Evolutionary conservation across 2,329 filamentous ascomycete genomes (phyloP), one percentile per base, ranked within the genome.

Genomic region (Fusarium miscanthi): DNA sequence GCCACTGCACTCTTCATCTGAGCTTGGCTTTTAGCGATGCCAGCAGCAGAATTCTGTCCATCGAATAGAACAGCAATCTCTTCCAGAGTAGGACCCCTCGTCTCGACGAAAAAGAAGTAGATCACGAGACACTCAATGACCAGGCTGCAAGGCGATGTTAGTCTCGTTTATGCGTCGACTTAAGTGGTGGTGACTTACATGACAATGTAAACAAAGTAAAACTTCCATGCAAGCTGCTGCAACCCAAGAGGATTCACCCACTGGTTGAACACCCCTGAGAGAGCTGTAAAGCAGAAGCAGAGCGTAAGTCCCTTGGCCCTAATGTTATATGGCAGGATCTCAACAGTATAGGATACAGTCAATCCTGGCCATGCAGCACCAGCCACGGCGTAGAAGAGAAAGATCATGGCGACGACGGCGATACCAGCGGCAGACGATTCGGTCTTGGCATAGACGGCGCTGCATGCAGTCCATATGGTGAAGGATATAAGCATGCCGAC

Each of bases 31-130:
- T 69, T 68, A 3, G 75, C 74, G 5, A 77, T 70, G 5, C 72
- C 67, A 10, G 75, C 75, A 21, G 75, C 75, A 0, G 75, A 76
- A 2, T 75, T 59, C 2, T 75, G 27, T 0, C 75, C 75, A 31
- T 77, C 74, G 6, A 77, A 77, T 2, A 77, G 10, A 3, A 77
- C 72, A 6, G 75, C 75, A 37, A 77, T 77, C 27, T 77, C 75
- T 6, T 77, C 75, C 35, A 77, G 7, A 2, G 75, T 76, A 1
- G 72, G 75, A 0, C 74, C 75, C 3, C 31, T 74, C 2, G 75
- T 77, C 52, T 77, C 75, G 1, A 77, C 75, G 8, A 77, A 77
- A 53, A 76, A 76, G 57, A 77, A 76, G 56, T 76, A 77, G 7
- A 77, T 77, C 1, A 76, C 58, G 1, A 77, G 45, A 33, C 73